A percentile compares a stretch with the other conserved stretches of the same genome.
phyloP scores from a whole-genome alignment of 2,329 filamentous ascomycete genomes.

The Pseudogymnoascus sp. region DNA sequence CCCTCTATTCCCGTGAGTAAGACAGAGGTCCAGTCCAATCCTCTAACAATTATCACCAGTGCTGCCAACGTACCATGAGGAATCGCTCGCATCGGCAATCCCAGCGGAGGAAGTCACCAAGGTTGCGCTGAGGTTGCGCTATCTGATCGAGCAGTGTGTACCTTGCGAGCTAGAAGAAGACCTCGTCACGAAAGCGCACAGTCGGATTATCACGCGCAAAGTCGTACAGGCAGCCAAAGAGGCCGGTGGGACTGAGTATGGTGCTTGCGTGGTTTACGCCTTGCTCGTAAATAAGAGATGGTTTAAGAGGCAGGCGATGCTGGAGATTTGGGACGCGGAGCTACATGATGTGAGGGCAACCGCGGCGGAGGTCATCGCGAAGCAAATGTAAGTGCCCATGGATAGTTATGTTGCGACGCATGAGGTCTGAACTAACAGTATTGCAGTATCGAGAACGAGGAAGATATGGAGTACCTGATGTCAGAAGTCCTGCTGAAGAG shows the following conservation, averaged over 20 bases:
- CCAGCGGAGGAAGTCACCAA: conserved; percentile 77
- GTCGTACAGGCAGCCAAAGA: conserved; percentile 75
- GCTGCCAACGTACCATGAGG: conserved; percentile 54
- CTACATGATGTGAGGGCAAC: conserved; percentile 69
- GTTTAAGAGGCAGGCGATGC: conserved; percentile 70
- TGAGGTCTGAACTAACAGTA: neutral
- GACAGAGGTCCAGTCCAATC: neutral
- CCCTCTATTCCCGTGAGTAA: neutral
- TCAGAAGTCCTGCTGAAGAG: conserved; percentile 77
- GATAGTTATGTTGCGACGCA: neutral
- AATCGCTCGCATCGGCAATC: conserved; percentile 56
- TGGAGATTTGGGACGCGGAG: conserved; percentile 89
- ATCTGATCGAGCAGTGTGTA: conserved; percentile 81
- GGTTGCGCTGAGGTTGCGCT: conserved; percentile 79
- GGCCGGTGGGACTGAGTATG: conserved; percentile 68
- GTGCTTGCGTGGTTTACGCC: conserved; percentile 58
- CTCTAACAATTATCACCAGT: conserved; percentile 37
- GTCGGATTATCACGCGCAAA: conserved; percentile 69
- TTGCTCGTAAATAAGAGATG: conserved; percentile 42
- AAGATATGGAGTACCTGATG: conserved; percentile 69
- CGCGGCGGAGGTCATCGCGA: conserved; percentile 88
- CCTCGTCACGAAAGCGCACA: conserved; percentile 70
- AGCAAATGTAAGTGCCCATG: conserved; percentile 48
- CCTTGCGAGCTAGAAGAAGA: conserved; percentile 80
- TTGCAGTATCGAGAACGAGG: conserved; percentile 71